Evolutionary conservation across 2,329 filamentous ascomycete genomes (phyloP).

Genomic region (Cladobotryum mycophilum): DNA sequence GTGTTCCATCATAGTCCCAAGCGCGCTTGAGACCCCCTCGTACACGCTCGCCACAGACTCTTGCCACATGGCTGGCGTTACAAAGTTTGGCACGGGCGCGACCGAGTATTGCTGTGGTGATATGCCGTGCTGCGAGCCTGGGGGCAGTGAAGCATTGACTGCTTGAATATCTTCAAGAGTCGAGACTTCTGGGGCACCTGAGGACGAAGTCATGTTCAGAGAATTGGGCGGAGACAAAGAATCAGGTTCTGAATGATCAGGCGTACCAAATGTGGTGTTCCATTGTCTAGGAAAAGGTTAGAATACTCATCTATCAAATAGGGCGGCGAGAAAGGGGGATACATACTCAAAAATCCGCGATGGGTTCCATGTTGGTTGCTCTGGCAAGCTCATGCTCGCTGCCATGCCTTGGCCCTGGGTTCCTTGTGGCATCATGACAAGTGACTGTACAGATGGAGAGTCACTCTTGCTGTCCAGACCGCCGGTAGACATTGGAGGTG

Average conservation of each 20-base stretch:
- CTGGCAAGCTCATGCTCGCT: constrained; percentile 54
- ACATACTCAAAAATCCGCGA: constrained; percentile 85
- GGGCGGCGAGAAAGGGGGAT: background rate
- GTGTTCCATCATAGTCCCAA: constrained; percentile 49
- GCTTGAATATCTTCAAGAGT: constrained; percentile 48
- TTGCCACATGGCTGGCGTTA: constrained; percentile 69
- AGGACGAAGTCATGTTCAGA: constrained; percentile 47
- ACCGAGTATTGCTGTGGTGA: constrained; percentile 47
- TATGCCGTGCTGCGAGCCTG: constrained; percentile 38
- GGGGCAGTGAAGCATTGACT: constrained; percentile 38
- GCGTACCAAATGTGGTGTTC: constrained; percentile 88
- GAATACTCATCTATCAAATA: background rate
- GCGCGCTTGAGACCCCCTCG: constrained; percentile 55
- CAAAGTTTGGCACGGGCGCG: constrained; percentile 50
- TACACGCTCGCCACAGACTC: constrained; percentile 65
- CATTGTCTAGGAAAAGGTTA: constrained; percentile 63
- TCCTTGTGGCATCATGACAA: constrained; percentile 63
- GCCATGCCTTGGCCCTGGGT: constrained; percentile 47
- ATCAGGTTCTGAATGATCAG: constrained; percentile 29
- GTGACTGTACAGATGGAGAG: constrained; percentile 64
- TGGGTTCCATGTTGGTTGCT: constrained; percentile 72
- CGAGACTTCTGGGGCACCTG: constrained; percentile 49
- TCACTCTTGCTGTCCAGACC: constrained; percentile 71
- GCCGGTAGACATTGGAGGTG: constrained; percentile 71
- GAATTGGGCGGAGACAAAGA: constrained; percentile 39